phyloP scores from a whole-genome alignment of 1,284 basidiomycete genomes.

The Tylopilus sp. region DNA sequence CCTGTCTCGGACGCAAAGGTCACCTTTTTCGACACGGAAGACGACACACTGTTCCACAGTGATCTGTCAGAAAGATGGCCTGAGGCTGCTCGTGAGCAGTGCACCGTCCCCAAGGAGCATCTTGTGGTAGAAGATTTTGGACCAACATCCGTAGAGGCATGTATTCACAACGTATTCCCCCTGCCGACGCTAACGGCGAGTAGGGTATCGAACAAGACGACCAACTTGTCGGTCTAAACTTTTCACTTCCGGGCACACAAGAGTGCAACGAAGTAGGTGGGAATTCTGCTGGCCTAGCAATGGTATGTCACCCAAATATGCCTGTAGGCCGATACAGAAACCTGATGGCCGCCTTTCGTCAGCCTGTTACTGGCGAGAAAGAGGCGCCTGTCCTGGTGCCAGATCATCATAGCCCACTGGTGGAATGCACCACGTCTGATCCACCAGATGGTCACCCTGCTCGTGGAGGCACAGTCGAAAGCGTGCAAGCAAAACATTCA shows the following conservation, averaged over 20 bases:
- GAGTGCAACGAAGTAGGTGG: neutral
- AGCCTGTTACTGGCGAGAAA: constrained; percentile 5
- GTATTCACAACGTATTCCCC: neutral
- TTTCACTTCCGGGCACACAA: neutral
- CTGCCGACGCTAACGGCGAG: neutral
- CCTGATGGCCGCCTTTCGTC: neutral
- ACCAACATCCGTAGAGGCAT: neutral
- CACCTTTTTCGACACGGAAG: constrained; percentile 16
- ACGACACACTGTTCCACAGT: neutral
- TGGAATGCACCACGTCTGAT: neutral
- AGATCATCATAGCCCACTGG: neutral
- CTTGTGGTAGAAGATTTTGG: neutral
- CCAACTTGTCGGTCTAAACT: neutral
- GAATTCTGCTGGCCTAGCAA: neutral
- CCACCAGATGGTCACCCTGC: neutral
- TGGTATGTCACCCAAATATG: constrained; percentile 8
- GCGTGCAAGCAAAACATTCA: neutral
- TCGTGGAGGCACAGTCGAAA: neutral
- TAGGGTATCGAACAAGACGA: constrained; percentile 1
- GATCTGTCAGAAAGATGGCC: neutral
- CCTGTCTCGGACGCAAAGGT: constrained; percentile 13
- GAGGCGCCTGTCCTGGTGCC: neutral
- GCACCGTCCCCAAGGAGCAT: neutral
- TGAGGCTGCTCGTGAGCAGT: neutral
- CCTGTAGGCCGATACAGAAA: neutral